Evolutionary conservation across 2,329 filamentous ascomycete genomes (phyloP).

Genomic region (Clathrospora elynae): DNA sequence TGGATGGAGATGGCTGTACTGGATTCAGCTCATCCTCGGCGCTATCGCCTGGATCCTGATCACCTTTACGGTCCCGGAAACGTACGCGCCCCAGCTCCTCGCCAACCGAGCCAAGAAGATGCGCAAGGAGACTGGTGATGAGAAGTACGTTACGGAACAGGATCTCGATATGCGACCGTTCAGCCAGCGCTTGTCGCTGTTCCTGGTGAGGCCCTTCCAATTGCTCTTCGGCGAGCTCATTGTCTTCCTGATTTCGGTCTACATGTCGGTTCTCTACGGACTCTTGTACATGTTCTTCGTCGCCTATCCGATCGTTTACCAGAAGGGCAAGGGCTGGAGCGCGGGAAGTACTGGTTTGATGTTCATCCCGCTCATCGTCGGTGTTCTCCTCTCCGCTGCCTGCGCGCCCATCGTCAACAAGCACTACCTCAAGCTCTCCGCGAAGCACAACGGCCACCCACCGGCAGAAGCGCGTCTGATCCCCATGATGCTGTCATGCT

Average conservation of each 20-base stretch:
- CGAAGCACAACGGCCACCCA: constrained; percentile 70
- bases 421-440: constrained; percentile 71
- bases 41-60: constrained; percentile 74
- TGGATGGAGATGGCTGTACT: constrained; percentile 86
- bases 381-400: constrained; percentile 69
- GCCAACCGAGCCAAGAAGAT: constrained; percentile 71
- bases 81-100: constrained; percentile 81
- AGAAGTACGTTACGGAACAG: constrained; percentile 74
- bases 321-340: constrained; percentile 77
- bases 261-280: constrained; percentile 83
- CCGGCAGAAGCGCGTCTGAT: constrained; percentile 79
- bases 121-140: constrained; percentile 69
- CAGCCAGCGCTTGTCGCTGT: constrained; percentile 70
- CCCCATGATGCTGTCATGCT: constrained; percentile 66
- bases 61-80: constrained; percentile 88
- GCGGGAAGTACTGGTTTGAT: constrained; percentile 78
- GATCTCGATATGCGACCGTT: constrained; percentile 77
- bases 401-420: constrained; percentile 78
- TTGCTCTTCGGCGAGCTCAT: constrained; percentile 84
- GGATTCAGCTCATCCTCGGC: constrained; percentile 80
- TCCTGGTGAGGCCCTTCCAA: constrained; percentile 82
- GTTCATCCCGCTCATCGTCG: constrained; percentile 83
- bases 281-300: constrained; percentile 72
- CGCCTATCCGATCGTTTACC: constrained; percentile 69
- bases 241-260: constrained; percentile 79